Conservation (phyloP, 2,329 filamentous ascomycete genomes). For the Colletotrichum navitas region DNA sequence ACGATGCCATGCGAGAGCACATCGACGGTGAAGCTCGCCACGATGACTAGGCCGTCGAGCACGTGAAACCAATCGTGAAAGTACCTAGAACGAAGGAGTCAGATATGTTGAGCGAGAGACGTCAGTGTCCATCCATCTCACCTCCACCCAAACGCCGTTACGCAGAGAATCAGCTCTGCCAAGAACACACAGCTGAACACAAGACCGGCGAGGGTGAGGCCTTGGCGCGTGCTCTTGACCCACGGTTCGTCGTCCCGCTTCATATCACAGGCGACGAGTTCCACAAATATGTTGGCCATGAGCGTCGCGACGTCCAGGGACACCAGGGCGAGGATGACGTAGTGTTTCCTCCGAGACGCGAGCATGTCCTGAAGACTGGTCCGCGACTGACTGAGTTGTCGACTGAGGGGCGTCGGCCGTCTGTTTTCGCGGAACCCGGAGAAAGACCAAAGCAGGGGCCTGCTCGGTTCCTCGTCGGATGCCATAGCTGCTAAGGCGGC, state of each 20-base stretch:
- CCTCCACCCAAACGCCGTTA: conserved; percentile 73
- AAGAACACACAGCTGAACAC: conserved; percentile 75
- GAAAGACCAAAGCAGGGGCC: conserved; percentile 38
- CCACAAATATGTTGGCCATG: conserved; percentile 61
- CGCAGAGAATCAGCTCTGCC: conserved; percentile 68
- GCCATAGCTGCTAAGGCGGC: conserved; percentile 19
- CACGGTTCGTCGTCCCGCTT: conserved; percentile 55
- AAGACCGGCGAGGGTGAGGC: conserved; percentile 65
- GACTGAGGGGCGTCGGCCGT: conserved; percentile 34
- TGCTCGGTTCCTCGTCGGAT: conserved; percentile 35
- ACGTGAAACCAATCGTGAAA: conserved; percentile 71
- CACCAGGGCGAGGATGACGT: conserved; percentile 58
- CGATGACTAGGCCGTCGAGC: conserved; percentile 74
- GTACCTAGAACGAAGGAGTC: conserved; percentile 57
- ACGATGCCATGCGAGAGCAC: conserved; percentile 69
- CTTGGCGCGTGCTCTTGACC: conserved; percentile 53
- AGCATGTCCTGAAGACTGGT: conserved; percentile 32
- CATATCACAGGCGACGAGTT: conserved; percentile 62
- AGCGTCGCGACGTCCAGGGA: conserved; percentile 60
- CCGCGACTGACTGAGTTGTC: conserved; percentile 36
- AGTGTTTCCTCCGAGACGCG: conserved; percentile 58
- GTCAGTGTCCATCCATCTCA: conserved; percentile 52
- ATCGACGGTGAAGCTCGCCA: conserved; percentile 72
- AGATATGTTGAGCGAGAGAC: conserved; percentile 29
- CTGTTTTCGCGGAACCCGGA: conserved; percentile 38